A percentile compares a stretch with the other conserved stretches of the same genome.
Evolutionary conservation across 1,284 basidiomycete species (phyloP).

Genomic region (Porogramme epimiltina): DNA sequence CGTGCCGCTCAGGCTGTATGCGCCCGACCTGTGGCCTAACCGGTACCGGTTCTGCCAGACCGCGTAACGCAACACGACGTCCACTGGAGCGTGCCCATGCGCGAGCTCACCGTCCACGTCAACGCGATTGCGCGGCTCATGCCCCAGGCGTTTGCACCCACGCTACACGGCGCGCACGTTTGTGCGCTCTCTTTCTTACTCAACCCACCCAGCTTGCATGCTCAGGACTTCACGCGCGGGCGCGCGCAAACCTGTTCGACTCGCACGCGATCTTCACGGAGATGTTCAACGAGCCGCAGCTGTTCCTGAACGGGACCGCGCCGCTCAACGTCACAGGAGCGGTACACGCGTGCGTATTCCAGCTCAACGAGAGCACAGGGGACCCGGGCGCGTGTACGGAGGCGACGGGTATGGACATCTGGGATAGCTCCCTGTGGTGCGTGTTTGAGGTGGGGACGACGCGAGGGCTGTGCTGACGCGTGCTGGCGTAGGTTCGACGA

Average conservation of each 20-base stretch:
- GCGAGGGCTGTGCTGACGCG: no score
- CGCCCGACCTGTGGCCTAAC: constrained; percentile 29
- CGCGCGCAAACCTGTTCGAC: constrained; percentile 48
- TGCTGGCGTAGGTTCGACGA: no score
- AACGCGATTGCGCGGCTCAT: constrained; percentile 34
- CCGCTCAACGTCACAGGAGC: constrained; percentile 53
- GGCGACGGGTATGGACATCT: constrained; percentile 42
- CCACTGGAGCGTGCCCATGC: constrained; percentile 31
- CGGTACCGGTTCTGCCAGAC: constrained; percentile 25
- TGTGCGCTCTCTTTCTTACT: constrained; percentile 20
- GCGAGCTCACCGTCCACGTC: constrained; percentile 33
- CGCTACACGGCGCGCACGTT: constrained; percentile 34
- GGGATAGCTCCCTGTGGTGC: constrained; percentile 59
- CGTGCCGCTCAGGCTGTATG: constrained; percentile 33
- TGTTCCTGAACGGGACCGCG: constrained; percentile 57
- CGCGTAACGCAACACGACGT: constrained; percentile 21
- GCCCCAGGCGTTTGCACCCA: constrained; percentile 29
- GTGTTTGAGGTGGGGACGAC: no score
- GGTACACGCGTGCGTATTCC: constrained; percentile 1
- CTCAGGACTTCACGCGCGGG: no score
- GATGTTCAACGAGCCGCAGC: constrained; percentile 46
- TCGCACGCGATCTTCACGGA: constrained; percentile 53
- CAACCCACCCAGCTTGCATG: no score
- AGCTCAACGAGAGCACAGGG: constrained; percentile 5
- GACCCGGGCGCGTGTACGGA: constrained; percentile 39